A percentile compares a stretch with the other conserved stretches of the same genome.
These are phyloP conservation scores for Anisodus tanguticus DNA, from an alignment of 257 asterid species.

Conservation along the genomic window DNA sequence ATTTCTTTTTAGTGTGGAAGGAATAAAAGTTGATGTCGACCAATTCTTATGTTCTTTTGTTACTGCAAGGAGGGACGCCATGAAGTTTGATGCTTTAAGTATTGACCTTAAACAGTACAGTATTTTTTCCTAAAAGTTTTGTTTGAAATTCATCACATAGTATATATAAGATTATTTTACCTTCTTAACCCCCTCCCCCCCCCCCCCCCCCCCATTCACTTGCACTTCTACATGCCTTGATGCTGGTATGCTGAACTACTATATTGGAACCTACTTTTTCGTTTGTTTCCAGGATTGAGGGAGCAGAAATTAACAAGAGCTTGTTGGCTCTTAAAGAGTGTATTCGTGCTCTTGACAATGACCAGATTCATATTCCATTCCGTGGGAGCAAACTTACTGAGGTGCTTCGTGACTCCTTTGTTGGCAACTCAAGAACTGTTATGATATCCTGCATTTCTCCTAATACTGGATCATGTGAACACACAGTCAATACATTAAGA, in stretches of 20 bases:
- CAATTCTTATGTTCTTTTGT: not conserved
- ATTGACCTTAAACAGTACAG: not conserved
- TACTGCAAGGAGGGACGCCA: not conserved
- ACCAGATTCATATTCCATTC: constrained; percentile 95
- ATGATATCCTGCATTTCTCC: constrained; percentile 99
- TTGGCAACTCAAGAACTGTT: constrained; percentile 94
- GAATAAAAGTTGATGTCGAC: constrained; percentile 13
- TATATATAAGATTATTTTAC: not conserved
- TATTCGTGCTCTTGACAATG: constrained; percentile 96
- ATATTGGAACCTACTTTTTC: constrained; percentile 4
- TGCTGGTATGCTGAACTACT: not conserved
- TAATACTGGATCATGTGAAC: constrained; percentile 96
- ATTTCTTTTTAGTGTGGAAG: not conserved
- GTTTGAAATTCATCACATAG: not conserved
- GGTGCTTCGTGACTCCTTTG: constrained; percentile 96
- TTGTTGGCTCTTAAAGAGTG: constrained; percentile 94
- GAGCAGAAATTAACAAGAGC: constrained; percentile 99
- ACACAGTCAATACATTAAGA: constrained; percentile 94
- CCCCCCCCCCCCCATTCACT: no score
- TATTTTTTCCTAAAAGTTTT: not conserved
- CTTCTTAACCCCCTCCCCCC: no score
- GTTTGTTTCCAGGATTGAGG: constrained; percentile 74
- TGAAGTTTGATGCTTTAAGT: not conserved
- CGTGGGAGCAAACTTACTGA: constrained; percentile 98
- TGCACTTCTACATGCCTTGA: not conserved